phyloP scores from a whole-genome alignment of 139 green algal species.

The Mesotaenium endlicherianum region DNA sequence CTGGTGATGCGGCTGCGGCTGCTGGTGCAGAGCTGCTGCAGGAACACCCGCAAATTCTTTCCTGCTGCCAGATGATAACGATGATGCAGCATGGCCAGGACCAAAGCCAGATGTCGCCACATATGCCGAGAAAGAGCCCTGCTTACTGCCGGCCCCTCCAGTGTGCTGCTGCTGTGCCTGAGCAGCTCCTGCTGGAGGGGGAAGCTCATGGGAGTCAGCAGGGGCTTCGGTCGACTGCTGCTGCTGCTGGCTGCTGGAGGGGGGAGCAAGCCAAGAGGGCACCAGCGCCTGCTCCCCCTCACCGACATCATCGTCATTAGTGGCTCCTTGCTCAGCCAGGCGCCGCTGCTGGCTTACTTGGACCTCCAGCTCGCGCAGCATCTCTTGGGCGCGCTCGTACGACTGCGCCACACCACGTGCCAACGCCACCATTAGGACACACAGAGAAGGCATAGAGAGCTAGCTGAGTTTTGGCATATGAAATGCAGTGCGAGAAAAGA shows the following conservation, averaged over 20 bases:
- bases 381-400: conserved; percentile 50
- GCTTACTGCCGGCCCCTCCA: neutral
- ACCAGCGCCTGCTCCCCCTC: neutral
- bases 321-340: no score
- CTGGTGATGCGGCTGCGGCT: conserved; percentile 5
- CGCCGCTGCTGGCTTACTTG: neutral
- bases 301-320: no score
- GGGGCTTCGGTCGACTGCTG: no score
- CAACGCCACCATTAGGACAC: no score
- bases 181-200: no score
- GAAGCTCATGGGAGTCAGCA: no score
- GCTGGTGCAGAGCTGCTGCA: neutral
- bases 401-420: no score
- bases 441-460: neutral
- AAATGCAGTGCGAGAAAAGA: neutral
- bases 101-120: neutral
- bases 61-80: neutral
- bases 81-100: neutral
- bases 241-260: neutral
- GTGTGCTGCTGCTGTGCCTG: neutral
- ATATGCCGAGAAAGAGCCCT: neutral
- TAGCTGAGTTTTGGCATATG: neutral
- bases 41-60: neutral
- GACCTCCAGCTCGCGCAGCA: conserved; percentile 43
- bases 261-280: neutral